Conservation (phyloP, 805 yeast species). For the Wickerhamomyces queroliae region DNA sequence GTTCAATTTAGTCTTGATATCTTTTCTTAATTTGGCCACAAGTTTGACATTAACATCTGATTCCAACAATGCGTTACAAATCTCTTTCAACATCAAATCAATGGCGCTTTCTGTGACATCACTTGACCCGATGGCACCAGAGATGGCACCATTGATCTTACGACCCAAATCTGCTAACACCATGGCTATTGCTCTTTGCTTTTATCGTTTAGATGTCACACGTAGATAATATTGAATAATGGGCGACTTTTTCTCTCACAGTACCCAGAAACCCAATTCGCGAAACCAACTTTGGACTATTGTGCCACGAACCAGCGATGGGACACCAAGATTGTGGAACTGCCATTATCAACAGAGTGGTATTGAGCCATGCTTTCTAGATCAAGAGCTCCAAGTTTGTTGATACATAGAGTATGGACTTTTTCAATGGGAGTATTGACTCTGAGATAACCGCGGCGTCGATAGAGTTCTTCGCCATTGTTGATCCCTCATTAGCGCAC, state of each 20-base stretch:
- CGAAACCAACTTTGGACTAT: too few relatives aligned
- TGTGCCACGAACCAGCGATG: too few relatives aligned
- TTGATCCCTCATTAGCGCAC: slow-evolving; percentile 30
- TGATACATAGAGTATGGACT: slow-evolving; percentile 17
- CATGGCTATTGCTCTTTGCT: slow-evolving; percentile 32
- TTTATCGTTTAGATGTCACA: slow-evolving; percentile 3
- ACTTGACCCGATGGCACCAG: slow-evolving; percentile 50
- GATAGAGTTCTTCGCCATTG: slow-evolving; percentile 28
- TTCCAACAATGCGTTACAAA: slow-evolving; percentile 85
- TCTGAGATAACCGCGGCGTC: slow-evolving; percentile 6
- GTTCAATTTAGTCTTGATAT: slow-evolving; percentile 54
- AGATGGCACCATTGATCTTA: slow-evolving; percentile 69
- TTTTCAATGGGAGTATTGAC: slow-evolving; percentile 12
- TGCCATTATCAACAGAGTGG: too few relatives aligned
- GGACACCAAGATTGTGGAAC: too few relatives aligned
- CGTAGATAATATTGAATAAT: too few relatives aligned
- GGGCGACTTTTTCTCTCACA: too few relatives aligned
- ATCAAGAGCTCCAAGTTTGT: slow-evolving; percentile 3
- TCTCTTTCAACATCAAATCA: slow-evolving; percentile 74
- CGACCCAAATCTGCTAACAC: slow-evolving; percentile 77
- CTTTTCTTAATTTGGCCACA: slow-evolving; percentile 71
- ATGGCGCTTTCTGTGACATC: slow-evolving; percentile 57
- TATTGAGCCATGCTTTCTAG: neutral
- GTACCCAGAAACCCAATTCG: too few relatives aligned
- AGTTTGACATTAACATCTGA: slow-evolving; percentile 89